A percentile compares a stretch with the other conserved stretches of the same genome.
Evolutionary conservation across 371 early-diverging fungal genomes (phyloP).

Genomic region (Furculomyces boomerangus): DNA sequence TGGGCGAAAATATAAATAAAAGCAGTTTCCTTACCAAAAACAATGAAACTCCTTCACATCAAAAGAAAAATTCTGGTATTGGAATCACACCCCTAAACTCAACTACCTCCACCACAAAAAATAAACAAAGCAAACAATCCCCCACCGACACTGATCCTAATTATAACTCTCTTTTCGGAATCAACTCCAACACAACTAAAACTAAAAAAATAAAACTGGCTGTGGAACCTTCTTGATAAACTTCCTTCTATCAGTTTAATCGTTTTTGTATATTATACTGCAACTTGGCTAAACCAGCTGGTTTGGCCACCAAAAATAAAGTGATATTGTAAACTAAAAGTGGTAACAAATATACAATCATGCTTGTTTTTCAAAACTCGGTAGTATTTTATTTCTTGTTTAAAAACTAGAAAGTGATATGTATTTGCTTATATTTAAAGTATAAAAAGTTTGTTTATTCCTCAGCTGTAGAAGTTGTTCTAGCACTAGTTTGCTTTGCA

Average conservation of each 20-base stretch:
- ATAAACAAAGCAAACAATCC: neutral
- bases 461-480: neutral
- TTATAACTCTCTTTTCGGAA: neutral
- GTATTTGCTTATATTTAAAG: neutral
- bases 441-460: neutral
- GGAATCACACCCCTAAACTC: neutral
- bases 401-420: neutral
- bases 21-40: too few species aligned
- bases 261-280: neutral
- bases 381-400: neutral
- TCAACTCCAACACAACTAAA: neutral
- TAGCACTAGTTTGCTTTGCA: neutral
- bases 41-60: neutral
- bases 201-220: constrained; percentile 1
- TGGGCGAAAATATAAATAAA: too few species aligned
- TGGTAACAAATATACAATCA: too few species aligned
- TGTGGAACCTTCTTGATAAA: neutral
- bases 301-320: too few species aligned
- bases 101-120: neutral
- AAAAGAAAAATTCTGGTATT: neutral
- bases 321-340: too few species aligned
- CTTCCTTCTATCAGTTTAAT: neutral
- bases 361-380: too few species aligned
- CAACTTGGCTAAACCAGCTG: neutral
- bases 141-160: neutral